These are phyloP conservation scores for Hericium erinaceus DNA, from an alignment of 768 basidiomycete genomes.

Conservation along the genomic window DNA sequence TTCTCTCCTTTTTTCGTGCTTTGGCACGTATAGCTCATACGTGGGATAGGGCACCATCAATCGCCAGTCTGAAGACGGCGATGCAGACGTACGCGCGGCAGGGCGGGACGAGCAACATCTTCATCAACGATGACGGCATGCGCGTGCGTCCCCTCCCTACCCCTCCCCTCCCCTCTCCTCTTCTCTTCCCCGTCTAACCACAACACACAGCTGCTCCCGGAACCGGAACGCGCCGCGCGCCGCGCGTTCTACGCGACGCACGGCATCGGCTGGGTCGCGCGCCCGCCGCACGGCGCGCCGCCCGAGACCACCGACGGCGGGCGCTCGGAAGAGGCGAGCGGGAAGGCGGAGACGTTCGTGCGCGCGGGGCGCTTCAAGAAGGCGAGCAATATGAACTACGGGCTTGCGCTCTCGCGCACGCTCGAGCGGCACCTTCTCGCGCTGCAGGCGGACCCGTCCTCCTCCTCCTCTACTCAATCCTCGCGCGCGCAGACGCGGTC, in stretches of 20 bases:
- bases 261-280: slow-evolving; percentile 51
- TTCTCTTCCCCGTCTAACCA: background rate
- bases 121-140: slow-evolving; percentile 57
- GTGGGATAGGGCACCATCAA: slow-evolving; percentile 30
- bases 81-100: slow-evolving; percentile 59
- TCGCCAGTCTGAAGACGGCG: slow-evolving; percentile 47
- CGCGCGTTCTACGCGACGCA: slow-evolving; percentile 46
- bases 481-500: slow-evolving; percentile 9
- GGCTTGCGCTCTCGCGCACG: slow-evolving; percentile 23
- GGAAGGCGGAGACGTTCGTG: slow-evolving; percentile 28
- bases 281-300: slow-evolving; percentile 39
- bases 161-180: background rate
- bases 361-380: slow-evolving; percentile 45
- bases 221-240: slow-evolving; percentile 36
- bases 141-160: slow-evolving; percentile 23
- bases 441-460: slow-evolving; percentile 14
- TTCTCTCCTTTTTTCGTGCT: background rate
- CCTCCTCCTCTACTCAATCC: slow-evolving; percentile 12
- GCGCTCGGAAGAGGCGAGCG: background rate
- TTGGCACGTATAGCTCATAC: background rate
- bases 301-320: slow-evolving; percentile 13
- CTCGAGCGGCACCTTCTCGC: slow-evolving; percentile 26
- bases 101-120: slow-evolving; percentile 49
- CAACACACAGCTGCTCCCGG: slow-evolving; percentile 24
- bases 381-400: slow-evolving; percentile 44